A percentile compares a stretch with the other conserved stretches of the same genome.
phyloP scores from a whole-genome alignment of 2,329 filamentous ascomycete genomes.

The Fusarium sarcochroum region DNA sequence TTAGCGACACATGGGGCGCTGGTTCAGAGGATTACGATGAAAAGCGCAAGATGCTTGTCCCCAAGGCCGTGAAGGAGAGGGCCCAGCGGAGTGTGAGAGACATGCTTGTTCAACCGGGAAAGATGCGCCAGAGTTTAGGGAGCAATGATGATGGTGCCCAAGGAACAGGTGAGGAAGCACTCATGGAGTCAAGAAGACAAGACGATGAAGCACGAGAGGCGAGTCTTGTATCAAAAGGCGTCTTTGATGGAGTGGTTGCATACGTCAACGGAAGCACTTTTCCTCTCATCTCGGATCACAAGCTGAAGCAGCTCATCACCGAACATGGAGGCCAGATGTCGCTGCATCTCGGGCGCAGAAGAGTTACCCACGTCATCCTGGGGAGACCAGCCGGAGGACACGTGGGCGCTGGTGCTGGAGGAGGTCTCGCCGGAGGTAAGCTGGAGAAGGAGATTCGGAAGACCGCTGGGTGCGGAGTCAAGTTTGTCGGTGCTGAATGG shows the following conservation, averaged over 20 bases:
- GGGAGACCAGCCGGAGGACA: conserved; percentile 68
- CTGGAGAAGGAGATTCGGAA: conserved; percentile 83
- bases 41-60: conserved; percentile 59
- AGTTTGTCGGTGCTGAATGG: conserved; percentile 88
- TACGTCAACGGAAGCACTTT: conserved; percentile 92
- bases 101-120: conserved; percentile 65
- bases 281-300: conserved; percentile 87
- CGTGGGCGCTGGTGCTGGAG: conserved; percentile 69
- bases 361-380: conserved; percentile 89
- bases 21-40: conserved; percentile 71
- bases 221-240: conserved; percentile 52
- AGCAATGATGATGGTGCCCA: neutral
- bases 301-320: conserved; percentile 82
- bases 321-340: conserved; percentile 81
- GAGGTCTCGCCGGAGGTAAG: conserved; percentile 82
- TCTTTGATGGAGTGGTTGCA: conserved; percentile 81
- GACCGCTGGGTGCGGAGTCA: conserved; percentile 77
- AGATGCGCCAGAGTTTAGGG: conserved; percentile 54
- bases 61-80: conserved; percentile 58
- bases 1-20: conserved; percentile 76
- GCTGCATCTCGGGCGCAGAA: conserved; percentile 77
- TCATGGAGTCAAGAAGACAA: conserved; percentile 53
- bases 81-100: conserved; percentile 64
- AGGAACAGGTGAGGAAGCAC: conserved; percentile 44
- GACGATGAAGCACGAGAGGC: conserved; percentile 65